These are phyloP conservation scores for Schwanniomyces pseudopolymorphus DNA, from an alignment of 805 yeast genomes.

Conservation along the genomic window DNA sequence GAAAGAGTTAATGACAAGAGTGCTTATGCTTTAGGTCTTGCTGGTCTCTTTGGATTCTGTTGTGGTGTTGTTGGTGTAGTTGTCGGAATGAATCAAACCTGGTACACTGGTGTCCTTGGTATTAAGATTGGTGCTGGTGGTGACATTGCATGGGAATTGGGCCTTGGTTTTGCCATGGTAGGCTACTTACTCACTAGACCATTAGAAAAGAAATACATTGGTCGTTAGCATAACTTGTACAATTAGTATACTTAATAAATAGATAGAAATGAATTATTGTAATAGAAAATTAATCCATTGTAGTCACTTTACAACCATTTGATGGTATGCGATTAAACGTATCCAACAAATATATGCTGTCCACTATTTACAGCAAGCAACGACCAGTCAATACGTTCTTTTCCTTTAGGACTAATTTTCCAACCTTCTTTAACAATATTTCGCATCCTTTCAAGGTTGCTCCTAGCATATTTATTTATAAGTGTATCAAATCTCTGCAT, in stretches of 20 bases:
- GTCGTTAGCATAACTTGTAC: conserved; percentile 31
- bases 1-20: conserved; percentile 57
- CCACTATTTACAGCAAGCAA: neutral
- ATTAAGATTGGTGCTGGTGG: conserved; percentile 71
- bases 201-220: conserved; percentile 64
- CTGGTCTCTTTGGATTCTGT: conserved; percentile 76
- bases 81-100: conserved; percentile 82
- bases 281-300: neutral
- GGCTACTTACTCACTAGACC: conserved; percentile 60
- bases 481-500: neutral
- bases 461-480: neutral
- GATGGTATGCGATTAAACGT: too few relatives aligned
- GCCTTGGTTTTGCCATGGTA: conserved; percentile 62
- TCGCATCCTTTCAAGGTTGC: neutral
- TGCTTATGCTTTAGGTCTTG: conserved; percentile 70
- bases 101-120: conserved; percentile 77
- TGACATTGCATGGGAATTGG: conserved; percentile 84
- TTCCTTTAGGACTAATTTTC: neutral
- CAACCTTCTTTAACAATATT: neutral
- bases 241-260: neutral
- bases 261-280: neutral
- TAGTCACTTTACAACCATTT: too few relatives aligned
- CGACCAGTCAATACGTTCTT: neutral
- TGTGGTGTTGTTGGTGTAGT: conserved; percentile 86
- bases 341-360: neutral